These are phyloP conservation scores for Craspedostauros australis DNA, from an alignment of 108 stramenopile species.

Conservation along the genomic window DNA sequence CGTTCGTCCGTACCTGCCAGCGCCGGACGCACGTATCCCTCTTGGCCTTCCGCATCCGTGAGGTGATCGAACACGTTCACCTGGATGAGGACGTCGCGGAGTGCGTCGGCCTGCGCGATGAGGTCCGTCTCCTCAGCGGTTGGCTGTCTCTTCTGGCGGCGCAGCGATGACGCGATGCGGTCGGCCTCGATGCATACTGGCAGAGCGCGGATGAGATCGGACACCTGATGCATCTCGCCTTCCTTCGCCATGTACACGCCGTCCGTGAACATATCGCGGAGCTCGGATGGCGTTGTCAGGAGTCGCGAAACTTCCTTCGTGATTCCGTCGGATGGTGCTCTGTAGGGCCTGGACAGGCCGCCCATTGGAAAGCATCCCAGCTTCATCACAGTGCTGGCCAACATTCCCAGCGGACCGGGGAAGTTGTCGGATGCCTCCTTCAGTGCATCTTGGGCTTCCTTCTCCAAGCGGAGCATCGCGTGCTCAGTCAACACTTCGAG, in stretches of 20 bases:
- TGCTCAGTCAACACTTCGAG: conserved; percentile 92
- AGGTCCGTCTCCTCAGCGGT: conserved; percentile 84
- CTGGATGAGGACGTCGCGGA: conserved; percentile 94
- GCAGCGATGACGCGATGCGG: conserved; percentile 75
- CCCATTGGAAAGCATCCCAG: conserved; percentile 89
- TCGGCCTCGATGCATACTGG: conserved; percentile 93
- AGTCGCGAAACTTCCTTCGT: conserved; percentile 91
- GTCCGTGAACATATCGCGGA: conserved; percentile 78
- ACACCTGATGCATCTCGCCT: conserved; percentile 72
- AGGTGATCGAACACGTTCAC: conserved; percentile 86
- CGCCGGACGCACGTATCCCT: conserved; percentile 80
- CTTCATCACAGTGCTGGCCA: conserved; percentile 88
- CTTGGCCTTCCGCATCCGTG: conserved; percentile 61
- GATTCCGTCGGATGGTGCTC: conserved; percentile 76
- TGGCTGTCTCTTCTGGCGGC: conserved; percentile 89
- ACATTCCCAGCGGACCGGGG: conserved; percentile 79
- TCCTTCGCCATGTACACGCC: conserved; percentile 81
- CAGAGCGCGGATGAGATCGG: conserved; percentile 81
- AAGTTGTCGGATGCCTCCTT: conserved; percentile 93
- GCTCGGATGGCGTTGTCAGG: conserved; percentile 77
- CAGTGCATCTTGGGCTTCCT: conserved; percentile 90
- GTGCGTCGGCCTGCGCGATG: conserved; percentile 91
- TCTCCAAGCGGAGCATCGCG: conserved; percentile 91
- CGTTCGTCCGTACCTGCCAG: conserved; percentile 78
- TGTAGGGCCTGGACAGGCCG: conserved; percentile 76